A percentile compares a stretch with the other conserved stretches of the same genome.
Conservation (phyloP, 2,329 filamentous ascomycete genomes). For the Magnaporthiopsis rhizophila region DNA sequence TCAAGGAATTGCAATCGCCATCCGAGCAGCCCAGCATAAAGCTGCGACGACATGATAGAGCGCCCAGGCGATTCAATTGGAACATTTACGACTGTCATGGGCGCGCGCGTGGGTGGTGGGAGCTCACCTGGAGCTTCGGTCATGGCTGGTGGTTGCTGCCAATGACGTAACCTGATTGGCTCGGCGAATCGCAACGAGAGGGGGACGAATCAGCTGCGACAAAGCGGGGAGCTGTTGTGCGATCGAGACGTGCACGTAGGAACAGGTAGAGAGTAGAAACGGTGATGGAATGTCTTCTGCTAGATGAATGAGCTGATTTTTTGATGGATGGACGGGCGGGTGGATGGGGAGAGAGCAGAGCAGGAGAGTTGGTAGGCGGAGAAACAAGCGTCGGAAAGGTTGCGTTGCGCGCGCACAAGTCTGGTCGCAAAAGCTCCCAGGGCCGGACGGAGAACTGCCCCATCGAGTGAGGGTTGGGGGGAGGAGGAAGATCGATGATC, state of each 20-base stretch:
- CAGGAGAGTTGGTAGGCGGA: not conserved
- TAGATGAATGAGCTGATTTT: not conserved
- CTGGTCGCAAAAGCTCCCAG: not conserved
- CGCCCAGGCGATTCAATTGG: not conserved
- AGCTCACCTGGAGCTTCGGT: conserved; percentile 12
- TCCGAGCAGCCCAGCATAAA: not conserved
- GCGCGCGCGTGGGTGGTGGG: not conserved
- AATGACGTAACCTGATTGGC: conserved; percentile 14
- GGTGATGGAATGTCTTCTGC: not conserved
- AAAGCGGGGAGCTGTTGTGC: not conserved
- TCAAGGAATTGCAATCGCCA: not conserved
- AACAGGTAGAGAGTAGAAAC: not conserved
- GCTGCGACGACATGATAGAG: not conserved
- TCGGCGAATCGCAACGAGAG: not conserved
- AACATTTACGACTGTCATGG: not conserved
- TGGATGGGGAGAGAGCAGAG: not conserved
- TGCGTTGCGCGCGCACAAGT: not conserved
- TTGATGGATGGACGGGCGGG: not conserved
- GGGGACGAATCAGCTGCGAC: not conserved
- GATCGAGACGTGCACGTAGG: not conserved
- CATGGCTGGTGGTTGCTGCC: conserved; percentile 11
- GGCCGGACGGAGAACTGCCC: not conserved
- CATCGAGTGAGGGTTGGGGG: not conserved
- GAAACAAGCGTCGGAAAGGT: not conserved
- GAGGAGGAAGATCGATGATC: not conserved